Conservation (phyloP, 148 eudicot genomes). For the Fallopia convolvulus region DNA sequence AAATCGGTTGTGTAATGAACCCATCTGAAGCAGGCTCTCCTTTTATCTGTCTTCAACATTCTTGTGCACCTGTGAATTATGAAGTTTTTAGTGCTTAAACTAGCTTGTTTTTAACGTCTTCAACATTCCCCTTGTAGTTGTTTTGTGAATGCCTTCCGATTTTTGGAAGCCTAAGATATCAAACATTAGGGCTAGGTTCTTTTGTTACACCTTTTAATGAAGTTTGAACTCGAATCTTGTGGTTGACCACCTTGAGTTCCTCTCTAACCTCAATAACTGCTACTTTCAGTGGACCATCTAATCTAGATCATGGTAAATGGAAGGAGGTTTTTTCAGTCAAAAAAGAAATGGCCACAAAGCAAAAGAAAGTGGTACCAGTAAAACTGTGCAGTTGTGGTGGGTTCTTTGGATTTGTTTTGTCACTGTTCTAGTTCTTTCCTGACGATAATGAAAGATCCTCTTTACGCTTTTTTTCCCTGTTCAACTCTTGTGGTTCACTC, state of each 20-base stretch:
- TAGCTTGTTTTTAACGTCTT: not conserved
- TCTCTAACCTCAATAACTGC: not conserved
- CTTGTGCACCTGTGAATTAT: not conserved
- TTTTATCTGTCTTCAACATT: conserved; percentile 1
- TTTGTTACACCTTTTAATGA: not conserved
- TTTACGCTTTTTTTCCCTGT: not conserved
- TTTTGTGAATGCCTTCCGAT: not conserved
- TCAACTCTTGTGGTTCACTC: conserved; percentile 4
- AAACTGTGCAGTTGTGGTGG: not conserved
- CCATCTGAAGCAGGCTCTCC: not conserved
- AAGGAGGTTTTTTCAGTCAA: not conserved
- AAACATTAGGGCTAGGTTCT: no score
- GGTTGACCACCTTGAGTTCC: not conserved
- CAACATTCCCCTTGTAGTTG: not conserved
- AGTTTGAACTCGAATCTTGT: not conserved
- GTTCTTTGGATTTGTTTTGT: not conserved
- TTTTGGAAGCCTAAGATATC: no score
- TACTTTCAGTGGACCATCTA: not conserved
- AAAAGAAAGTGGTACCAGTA: not conserved
- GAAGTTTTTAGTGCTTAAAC: not conserved
- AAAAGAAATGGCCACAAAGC: conserved; percentile 7
- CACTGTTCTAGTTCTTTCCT: conserved; percentile 1
- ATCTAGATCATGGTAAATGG: conserved; percentile 3
- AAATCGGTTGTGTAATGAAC: not conserved
- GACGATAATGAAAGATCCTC: conserved; percentile 9